Evolutionary conservation across 768 basidiomycete genomes (phyloP), one percentile per base, ranked within the genome.

Genomic region (Suillus weaverae): DNA sequence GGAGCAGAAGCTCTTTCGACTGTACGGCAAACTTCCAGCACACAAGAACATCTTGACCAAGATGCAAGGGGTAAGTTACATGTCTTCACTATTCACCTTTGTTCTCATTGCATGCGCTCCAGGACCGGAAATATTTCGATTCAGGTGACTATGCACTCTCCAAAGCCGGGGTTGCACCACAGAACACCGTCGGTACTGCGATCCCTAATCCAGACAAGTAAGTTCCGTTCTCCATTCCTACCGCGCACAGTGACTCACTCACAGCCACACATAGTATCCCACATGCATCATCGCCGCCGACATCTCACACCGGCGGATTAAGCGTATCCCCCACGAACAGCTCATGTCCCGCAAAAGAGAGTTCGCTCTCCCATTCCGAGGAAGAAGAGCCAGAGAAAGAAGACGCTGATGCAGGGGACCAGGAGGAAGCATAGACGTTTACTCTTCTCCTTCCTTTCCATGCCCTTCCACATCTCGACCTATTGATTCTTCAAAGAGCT

Each of bases 61-160:
- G 83, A 95, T 97, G 90, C 94, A 95, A 79, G 97, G 94, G 89
- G 96, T 93, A 53, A 59, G 83, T 73, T 38, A 3, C 48, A 38
- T 20, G 48, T 32, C 3, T 53, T 26, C 33, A 35, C 14, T 13
- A 22, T 50, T 56, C 35, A 18, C 41, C 61, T 41, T 46, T 39
- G 41, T 35, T n/a, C 63, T 62, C 54, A 66, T 60, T 67, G 50
- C 62, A 46, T 44, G 36, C 18, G 62, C 30, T 61, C 43, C 70
- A 98, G 96, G 97, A 99, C 74, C 92, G 97, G 72, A 99, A 99
- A 79, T 99, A 95, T 81, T 99, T 99, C 77, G 97, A 99, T 80
- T 99, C 97, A 63, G 97, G 97, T 64, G 97, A 99, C 77, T 99
- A 99, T 73, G 96, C 96, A 36, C 83, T 99, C 69, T 95, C 94